Evolutionary conservation across 148 eudicot genomes (phyloP), one percentile per base, ranked within the genome.

Genomic region (Chenopodium berlandieri): DNA sequence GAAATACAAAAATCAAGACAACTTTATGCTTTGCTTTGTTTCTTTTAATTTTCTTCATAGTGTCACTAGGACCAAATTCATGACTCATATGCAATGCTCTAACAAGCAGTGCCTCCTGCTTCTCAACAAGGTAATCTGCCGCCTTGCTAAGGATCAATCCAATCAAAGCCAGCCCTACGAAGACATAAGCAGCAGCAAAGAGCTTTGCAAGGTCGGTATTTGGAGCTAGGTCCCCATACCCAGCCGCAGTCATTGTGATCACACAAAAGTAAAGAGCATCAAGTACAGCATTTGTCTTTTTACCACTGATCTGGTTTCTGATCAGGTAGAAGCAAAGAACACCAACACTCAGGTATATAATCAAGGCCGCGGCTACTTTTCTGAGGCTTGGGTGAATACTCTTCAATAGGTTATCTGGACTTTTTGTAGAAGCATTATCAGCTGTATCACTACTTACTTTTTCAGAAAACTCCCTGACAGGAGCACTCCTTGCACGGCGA

Each of bases 191-290:
- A 84, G 92, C 90, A 12, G 97, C 91, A 64, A 94, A 90, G 44
- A 92, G 90, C 83, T 94, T 92, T 9, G 92, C 52, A 22, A 78
- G 69, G 14, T 46, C 69, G 19, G 85, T 86, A 27, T 85, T 66
- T 7, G 98, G 98, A 30, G 86, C 89, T 9, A 94, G 91, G 83
- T 94, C 98, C 71, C 98, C 98, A 73, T 94, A 94, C 16, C 98
- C 98, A 50, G 89, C 94, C 1, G 94, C 87, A 3, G 97, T 94
- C 97, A 91, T 94, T 25, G 97, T 92, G 34, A 92, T 93, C 9
- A 94, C 81, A 71, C 93, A 89, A 65, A 92, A 91, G 86, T 94
- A 94, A 30, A 94, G 87, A 71, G 96, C 84, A 85, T 94, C 98
- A 22, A 94, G 83, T n/a, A 94, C n/a, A 16, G 88, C 89, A 78